These are phyloP conservation scores for Clohesyomyces aquaticus DNA, from an alignment of 495 filamentous ascomycete species.

Conservation along the genomic window DNA sequence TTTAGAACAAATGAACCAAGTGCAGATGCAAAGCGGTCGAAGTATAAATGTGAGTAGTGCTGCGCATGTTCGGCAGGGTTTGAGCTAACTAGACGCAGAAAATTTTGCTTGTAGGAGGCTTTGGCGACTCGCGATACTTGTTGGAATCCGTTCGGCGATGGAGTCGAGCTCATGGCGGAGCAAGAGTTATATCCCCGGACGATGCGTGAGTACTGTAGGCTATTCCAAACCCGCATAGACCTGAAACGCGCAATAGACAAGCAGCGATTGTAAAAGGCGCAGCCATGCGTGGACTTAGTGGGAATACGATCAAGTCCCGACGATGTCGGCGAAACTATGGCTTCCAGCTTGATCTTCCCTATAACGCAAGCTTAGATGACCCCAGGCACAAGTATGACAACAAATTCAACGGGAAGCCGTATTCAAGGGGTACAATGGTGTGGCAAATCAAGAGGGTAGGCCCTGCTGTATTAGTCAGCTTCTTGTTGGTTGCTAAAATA, in stretches of 20 bases:
- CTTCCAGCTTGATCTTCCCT: conserved; percentile 18
- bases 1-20: conserved; percentile 36
- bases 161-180: conserved; percentile 14
- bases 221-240: background rate
- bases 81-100: conserved; percentile 23
- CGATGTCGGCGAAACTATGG: conserved; percentile 42
- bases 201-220: conserved; percentile 13
- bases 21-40: conserved; percentile 10
- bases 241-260: conserved; percentile 29
- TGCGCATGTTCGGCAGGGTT: background rate
- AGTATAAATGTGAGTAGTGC: conserved; percentile 21
- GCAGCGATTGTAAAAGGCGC: conserved; percentile 42
- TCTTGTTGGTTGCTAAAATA: too few relatives aligned
- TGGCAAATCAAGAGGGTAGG: conserved; percentile 19
- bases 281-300: conserved; percentile 39
- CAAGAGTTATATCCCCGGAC: conserved; percentile 16
- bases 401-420: conserved; percentile 2
- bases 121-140: conserved; percentile 44
- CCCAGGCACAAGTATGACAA: conserved; percentile 7
- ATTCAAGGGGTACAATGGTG: conserved; percentile 9
- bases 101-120: conserved; percentile 47
- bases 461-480: too few relatives aligned
- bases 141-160: conserved; percentile 35
- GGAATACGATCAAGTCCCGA: conserved; percentile 13
- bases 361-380: conserved; percentile 21